These are phyloP conservation scores for Cyberlindnera samutprakarnensis DNA, from an alignment of 805 yeast species.

Conservation along the genomic window DNA sequence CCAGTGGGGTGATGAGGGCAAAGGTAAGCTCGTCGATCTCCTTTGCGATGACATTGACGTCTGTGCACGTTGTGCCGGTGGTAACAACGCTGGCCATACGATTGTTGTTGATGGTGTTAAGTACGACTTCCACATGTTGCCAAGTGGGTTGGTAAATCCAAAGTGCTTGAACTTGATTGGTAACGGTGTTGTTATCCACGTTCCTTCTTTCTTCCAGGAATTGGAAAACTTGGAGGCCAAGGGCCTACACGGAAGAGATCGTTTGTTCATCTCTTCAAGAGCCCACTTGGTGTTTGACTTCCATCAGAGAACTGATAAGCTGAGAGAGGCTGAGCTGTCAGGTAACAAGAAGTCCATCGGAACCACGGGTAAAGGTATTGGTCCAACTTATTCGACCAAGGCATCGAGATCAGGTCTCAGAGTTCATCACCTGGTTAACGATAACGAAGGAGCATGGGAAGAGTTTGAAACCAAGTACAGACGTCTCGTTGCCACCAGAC, in stretches of 20 bases:
- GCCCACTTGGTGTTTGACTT: constrained; percentile 96
- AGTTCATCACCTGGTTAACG: constrained; percentile 90
- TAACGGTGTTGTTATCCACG: constrained; percentile 92
- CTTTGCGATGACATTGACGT: constrained; percentile 93
- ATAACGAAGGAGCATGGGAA: constrained; percentile 88
- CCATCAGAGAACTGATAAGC: constrained; percentile 94
- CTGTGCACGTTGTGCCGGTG: constrained; percentile 98
- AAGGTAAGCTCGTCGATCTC: constrained; percentile 93
- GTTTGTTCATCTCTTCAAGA: constrained; percentile 85
- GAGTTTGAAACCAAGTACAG: constrained; percentile 75
- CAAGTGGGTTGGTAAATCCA: constrained; percentile 95
- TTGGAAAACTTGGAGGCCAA: constrained; percentile 72
- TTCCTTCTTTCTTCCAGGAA: constrained; percentile 89
- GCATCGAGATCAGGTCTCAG: constrained; percentile 95
- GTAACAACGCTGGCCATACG: constrained; percentile 99
- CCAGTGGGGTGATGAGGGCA: constrained; percentile 99
- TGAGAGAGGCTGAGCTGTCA: constrained; percentile 83
- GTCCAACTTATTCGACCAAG: constrained; percentile 96
- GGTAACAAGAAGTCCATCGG: constrained; percentile 78
- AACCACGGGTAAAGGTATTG: constrained; percentile 98
- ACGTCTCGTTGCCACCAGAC: constrained; percentile 74
- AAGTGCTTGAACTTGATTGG: constrained; percentile 87
- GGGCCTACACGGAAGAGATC: constrained; percentile 56
- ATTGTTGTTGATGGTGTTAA: constrained; percentile 84
- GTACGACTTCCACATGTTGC: constrained; percentile 98